Evolutionary conservation across 495 filamentous ascomycete species (phyloP).

Genomic region (Polyplosphaeria fusca): DNA sequence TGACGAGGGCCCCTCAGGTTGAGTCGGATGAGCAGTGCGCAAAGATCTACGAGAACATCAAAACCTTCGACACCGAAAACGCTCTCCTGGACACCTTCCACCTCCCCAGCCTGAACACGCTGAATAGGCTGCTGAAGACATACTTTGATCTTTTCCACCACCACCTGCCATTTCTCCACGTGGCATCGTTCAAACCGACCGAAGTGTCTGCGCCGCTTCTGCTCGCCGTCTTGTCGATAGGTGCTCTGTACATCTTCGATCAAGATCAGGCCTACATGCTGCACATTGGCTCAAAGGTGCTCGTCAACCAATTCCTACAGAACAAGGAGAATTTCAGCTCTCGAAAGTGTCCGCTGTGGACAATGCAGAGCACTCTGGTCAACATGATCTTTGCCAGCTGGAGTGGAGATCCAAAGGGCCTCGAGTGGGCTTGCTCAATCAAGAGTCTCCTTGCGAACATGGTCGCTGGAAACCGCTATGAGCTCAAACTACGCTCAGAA

Average conservation of each 20-base stretch:
- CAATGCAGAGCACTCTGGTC: slow-evolving; percentile 90
- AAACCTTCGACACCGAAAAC: slow-evolving; percentile 69
- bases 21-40: slow-evolving; percentile 74
- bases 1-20: slow-evolving; percentile 48
- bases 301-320: slow-evolving; percentile 94
- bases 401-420: slow-evolving; percentile 95
- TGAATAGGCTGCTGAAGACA: slow-evolving; percentile 88
- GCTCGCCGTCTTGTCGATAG: slow-evolving; percentile 90
- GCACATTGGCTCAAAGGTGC: slow-evolving; percentile 95
- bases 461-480: slow-evolving; percentile 96
- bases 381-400: slow-evolving; percentile 99
- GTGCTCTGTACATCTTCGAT: slow-evolving; percentile 94
- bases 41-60: slow-evolving; percentile 80
- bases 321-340: slow-evolving; percentile 99
- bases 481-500: slow-evolving; percentile 87
- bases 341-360: slow-evolving; percentile 95
- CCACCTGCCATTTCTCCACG: slow-evolving; percentile 93
- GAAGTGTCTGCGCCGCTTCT: slow-evolving; percentile 75
- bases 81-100: slow-evolving; percentile 88
- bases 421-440: slow-evolving; percentile 98
- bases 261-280: slow-evolving; percentile 93
- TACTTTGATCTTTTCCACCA: slow-evolving; percentile 98
- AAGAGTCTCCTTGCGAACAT: slow-evolving; percentile 97
- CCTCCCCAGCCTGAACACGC: slow-evolving; percentile 67
- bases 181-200: slow-evolving; percentile 81